Evolutionary conservation across 345 rosid species (phyloP), one percentile per base, ranked within the genome.

Genomic region (Gossypium longicalyx): DNA sequence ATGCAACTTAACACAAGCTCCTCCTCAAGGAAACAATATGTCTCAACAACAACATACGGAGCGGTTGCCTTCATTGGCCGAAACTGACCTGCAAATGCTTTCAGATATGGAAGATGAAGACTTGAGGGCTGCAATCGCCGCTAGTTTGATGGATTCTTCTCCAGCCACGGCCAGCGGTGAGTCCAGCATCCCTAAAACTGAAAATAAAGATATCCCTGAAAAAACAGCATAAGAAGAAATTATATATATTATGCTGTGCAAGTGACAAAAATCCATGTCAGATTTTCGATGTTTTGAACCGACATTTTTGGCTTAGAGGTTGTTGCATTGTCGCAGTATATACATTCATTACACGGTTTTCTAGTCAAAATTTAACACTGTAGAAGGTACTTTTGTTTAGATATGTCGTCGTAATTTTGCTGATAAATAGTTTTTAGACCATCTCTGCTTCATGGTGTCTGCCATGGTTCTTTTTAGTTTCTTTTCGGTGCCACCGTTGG

Each of bases 51-150:
- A 52, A 62, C 76, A 34, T 34, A 34, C 86, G 2, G 81, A 85
- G 65, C 83, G 71, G 53, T 78, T 74, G 3, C 66, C 77, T 66
- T 77, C 87, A 2, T 44, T 43, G 4, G 84, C 76, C 70, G 91
- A 83, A 72, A 84, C 82, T 13, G 84, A 74, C 44, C 60, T 78
- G 61, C 87, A 75, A 41, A 62, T 77, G 63, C 87, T 91, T 73
- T 78, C 85, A 49, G 89, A 82, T 64, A 80, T 82, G 80, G 98
- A 95, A 82, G 97, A 88, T n/a, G 89, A 86, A 76, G 94, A 93
- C 75, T 85, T 93, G 89, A 90, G 86, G 78, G 97, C 97, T 34
- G 98, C 97, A 7, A 91, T 91, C 63, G 97, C 98, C 77, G 97
- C 96, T 20, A 95, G 98, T 86, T 76, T 91, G 86, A 79, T 92